Evolutionary conservation across 371 early-diverging fungal species (phyloP).

Genomic region (Mucor irregularis): DNA sequence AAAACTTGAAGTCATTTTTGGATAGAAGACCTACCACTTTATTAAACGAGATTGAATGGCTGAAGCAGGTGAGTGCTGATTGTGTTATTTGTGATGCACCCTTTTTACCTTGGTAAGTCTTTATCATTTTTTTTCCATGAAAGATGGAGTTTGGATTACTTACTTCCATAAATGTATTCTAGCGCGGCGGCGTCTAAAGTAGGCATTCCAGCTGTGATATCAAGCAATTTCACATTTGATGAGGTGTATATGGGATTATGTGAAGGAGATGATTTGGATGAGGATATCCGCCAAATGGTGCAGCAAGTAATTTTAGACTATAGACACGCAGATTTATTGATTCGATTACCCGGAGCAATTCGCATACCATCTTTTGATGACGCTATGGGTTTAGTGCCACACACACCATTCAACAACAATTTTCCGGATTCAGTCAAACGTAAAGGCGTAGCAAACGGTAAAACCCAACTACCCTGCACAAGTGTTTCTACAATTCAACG

Average conservation of each 20-base stretch:
- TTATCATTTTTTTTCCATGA: not conserved
- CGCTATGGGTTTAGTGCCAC: conserved; percentile 36
- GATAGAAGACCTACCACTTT: conserved; percentile 50
- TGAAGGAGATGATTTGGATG: conserved; percentile 55
- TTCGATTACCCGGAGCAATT: conserved; percentile 72
- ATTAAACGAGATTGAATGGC: conserved; percentile 51
- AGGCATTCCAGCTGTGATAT: conserved; percentile 65
- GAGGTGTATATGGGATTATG: conserved; percentile 67
- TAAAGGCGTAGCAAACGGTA: conserved; percentile 50
- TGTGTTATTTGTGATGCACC: conserved; percentile 74
- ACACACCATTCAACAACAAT: conserved; percentile 29
- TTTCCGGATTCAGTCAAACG: conserved; percentile 12
- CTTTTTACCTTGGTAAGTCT: conserved; percentile 63
- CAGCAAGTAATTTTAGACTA: conserved; percentile 57
- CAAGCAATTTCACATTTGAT: conserved; percentile 83
- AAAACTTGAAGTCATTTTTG: conserved; percentile 48
- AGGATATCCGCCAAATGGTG: conserved; percentile 53
- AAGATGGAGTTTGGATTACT: no score
- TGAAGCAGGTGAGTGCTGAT: conserved; percentile 57
- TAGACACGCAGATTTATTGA: conserved; percentile 56
- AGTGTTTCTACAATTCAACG: conserved; percentile 32
- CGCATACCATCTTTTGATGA: conserved; percentile 67
- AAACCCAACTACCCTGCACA: conserved; percentile 36
- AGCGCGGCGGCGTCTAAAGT: conserved; percentile 62
- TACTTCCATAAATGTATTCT: not conserved